These are phyloP conservation scores for Pleurotus sapidus DNA, from an alignment of 768 basidiomycete genomes.

Conservation along the genomic window DNA sequence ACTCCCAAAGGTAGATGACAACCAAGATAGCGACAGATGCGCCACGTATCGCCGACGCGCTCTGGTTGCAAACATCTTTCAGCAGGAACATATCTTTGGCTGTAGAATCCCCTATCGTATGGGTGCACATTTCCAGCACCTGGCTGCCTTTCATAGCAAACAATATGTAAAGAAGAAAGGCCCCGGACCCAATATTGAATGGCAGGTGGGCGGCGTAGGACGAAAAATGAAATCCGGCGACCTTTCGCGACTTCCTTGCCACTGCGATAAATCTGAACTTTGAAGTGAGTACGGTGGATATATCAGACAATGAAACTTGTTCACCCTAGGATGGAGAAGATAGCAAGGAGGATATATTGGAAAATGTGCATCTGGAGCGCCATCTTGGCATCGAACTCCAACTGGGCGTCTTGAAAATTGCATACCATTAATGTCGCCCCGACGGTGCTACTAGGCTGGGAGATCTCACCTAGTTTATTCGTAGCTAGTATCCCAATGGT, in stretches of 20 bases:
- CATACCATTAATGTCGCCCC: background rate
- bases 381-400: background rate
- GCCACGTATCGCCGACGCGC: background rate
- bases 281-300: background rate
- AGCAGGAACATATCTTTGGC: background rate
- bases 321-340: constrained; percentile 1
- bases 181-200: background rate
- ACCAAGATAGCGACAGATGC: background rate
- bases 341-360: background rate
- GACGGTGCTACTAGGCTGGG: background rate
- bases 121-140: background rate
- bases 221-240: background rate
- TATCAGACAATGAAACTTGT: background rate
- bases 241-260: background rate
- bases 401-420: background rate
- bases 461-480: constrained; percentile 1
- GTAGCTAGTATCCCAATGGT: background rate
- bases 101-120: background rate
- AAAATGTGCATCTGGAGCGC: constrained; percentile 2
- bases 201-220: constrained; percentile 1
- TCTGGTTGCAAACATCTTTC: constrained; percentile 3
- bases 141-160: background rate
- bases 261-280: background rate
- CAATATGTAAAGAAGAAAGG: background rate
- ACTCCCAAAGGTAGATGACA: background rate